phyloP scores from a whole-genome alignment of 352 stramenopile species.

The Peronosclerospora sorghi region DNA sequence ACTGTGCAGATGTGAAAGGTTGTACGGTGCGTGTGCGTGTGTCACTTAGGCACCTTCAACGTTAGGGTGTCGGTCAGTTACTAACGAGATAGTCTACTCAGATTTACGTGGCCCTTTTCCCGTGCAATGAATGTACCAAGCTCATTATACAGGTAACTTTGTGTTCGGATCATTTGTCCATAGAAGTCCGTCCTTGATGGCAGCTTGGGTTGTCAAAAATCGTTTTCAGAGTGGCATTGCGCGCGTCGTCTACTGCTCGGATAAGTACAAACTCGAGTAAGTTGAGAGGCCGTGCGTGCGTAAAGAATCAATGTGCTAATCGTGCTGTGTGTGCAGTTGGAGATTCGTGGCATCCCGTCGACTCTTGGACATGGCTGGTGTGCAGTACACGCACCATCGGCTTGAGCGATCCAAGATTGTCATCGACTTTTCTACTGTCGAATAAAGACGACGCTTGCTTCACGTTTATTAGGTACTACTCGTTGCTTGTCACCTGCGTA shows the following conservation, averaged over 20 bases:
- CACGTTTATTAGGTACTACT: too few species aligned
- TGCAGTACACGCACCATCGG: conserved; percentile 49
- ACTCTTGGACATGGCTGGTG: conserved; percentile 81
- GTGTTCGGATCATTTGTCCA: neutral
- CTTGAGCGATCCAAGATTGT: conserved; percentile 43
- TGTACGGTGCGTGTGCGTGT: conserved; percentile 53
- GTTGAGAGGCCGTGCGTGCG: conserved; percentile 2
- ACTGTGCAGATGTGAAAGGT: conserved; percentile 87
- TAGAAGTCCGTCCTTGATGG: neutral
- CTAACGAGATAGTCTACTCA: conserved; percentile 12
- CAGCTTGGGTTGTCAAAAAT: neutral
- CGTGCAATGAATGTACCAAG: conserved; percentile 98
- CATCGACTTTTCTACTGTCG: conserved; percentile 54
- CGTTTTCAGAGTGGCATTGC: conserved; percentile 90
- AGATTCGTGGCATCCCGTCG: conserved; percentile 81
- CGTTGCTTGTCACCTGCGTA: too few species aligned
- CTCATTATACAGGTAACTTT: conserved; percentile 92
- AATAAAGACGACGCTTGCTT: too few species aligned
- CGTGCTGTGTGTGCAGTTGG: conserved; percentile 35
- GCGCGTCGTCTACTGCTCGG: conserved; percentile 92
- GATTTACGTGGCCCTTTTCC: conserved; percentile 98
- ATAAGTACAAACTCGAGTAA: conserved; percentile 90
- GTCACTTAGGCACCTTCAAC: too few species aligned
- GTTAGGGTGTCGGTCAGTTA: too few species aligned
- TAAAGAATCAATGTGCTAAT: neutral